Conservation (phyloP, 208 protist species). For the Crithidia expoeki region DNA sequence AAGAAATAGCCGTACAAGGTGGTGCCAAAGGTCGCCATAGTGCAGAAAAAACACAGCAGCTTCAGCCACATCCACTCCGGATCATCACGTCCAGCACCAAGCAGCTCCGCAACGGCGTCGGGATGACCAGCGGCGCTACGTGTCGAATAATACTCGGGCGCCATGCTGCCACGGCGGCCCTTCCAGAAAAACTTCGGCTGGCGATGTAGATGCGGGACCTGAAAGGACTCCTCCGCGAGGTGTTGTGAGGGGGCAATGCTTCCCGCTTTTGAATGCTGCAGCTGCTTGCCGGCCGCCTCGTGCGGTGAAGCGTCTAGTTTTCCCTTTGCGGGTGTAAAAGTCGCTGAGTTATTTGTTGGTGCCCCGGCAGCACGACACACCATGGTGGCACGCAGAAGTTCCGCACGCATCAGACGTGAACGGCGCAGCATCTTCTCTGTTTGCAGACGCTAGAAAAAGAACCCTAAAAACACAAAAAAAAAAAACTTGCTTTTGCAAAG, state of each 20-base stretch:
- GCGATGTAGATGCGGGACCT: neutral
- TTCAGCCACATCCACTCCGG: constrained; percentile 87
- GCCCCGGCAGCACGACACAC: neutral
- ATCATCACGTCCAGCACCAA: constrained; percentile 61
- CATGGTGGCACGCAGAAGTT: constrained; percentile 7
- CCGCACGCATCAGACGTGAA: constrained; percentile 7
- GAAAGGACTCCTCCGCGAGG: neutral
- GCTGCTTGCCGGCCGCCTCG: neutral
- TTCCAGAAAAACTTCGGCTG: constrained; percentile 49
- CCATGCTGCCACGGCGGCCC: constrained; percentile 45
- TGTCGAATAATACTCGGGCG: constrained; percentile 60
- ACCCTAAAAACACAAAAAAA: too few relatives aligned
- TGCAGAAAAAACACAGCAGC: constrained; percentile 81
- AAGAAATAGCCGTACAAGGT: constrained; percentile 78
- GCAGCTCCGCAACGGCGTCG: constrained; percentile 53
- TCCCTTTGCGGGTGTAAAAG: neutral
- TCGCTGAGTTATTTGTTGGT: neutral
- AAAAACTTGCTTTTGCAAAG: too few relatives aligned
- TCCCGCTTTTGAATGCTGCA: constrained; percentile 13
- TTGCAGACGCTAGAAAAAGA: neutral
- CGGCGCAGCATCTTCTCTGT: constrained; percentile 14
- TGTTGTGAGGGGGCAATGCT: neutral
- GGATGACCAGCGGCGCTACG: constrained; percentile 61
- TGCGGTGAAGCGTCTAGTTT: neutral
- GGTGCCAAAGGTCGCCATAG: constrained; percentile 69